Percentiles rank a stretch among this genome's conserved stretches.
These are phyloP conservation scores for Apiospora saccharicola DNA, from an alignment of 2,329 filamentous ascomycete species.

Conservation along the genomic window DNA sequence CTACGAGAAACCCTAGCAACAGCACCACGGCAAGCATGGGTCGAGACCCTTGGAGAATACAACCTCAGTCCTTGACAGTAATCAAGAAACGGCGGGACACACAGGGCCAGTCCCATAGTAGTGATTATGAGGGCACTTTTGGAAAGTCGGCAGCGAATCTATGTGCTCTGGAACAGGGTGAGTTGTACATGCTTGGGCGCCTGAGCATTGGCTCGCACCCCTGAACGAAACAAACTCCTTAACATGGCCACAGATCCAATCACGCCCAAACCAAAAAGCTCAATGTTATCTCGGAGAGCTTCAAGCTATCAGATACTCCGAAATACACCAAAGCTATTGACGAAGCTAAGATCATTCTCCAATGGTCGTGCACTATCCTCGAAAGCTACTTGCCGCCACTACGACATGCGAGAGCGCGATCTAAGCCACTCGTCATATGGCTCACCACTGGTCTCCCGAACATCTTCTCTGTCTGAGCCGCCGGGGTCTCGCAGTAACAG, in stretches of 20 bases:
- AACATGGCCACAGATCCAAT: background rate
- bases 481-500: background rate
- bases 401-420: constrained; percentile 27
- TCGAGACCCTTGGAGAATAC: background rate
- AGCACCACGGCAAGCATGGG: constrained; percentile 1
- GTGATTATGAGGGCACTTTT: constrained; percentile 21
- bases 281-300: constrained; percentile 29
- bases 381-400: constrained; percentile 33
- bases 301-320: constrained; percentile 31
- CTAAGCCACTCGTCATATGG: constrained; percentile 32
- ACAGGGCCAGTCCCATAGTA: constrained; percentile 27
- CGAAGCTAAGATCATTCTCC: constrained; percentile 37
- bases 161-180: background rate
- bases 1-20: constrained; percentile 6
- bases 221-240: background rate
- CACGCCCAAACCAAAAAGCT: constrained; percentile 28
- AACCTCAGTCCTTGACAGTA: constrained; percentile 36
- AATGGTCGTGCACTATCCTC: constrained; percentile 35
- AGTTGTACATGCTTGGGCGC: background rate
- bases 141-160: background rate
- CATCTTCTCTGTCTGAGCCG: constrained; percentile 12
- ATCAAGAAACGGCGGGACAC: constrained; percentile 33
- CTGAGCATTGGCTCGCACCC: background rate
- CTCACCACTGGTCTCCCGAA: constrained; percentile 29
- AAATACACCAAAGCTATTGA: constrained; percentile 33